Evolutionary conservation across 1,284 basidiomycete species (phyloP).

Genomic region (Ganoderma leucocontextum): DNA sequence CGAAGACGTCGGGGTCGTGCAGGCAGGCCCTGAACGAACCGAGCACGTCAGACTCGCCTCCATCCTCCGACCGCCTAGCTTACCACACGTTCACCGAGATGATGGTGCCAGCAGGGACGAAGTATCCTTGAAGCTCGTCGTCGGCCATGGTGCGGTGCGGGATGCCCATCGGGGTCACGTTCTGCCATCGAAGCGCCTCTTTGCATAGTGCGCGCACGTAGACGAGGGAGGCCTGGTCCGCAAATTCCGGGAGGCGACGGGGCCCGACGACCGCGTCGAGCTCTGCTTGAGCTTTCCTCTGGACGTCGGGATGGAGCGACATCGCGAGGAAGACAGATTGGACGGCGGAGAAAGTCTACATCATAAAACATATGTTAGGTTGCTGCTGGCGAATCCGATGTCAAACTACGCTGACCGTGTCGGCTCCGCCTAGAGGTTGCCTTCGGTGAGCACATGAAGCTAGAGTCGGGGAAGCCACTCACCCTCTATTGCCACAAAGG

Average conservation of each 20-base stretch:
- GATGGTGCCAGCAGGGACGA: constrained; percentile 34
- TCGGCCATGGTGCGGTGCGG: constrained; percentile 17
- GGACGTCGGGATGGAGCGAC: constrained; percentile 44
- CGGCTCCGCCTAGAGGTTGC: constrained; percentile 12
- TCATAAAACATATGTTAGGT: neutral
- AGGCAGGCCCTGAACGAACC: constrained; percentile 21
- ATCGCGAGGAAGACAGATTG: constrained; percentile 44
- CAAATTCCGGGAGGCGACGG: constrained; percentile 36
- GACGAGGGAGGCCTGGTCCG: constrained; percentile 25
- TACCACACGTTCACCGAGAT: constrained; percentile 33
- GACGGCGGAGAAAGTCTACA: constrained; percentile 34
- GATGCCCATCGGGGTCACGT: constrained; percentile 25
- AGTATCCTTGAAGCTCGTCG: constrained; percentile 31
- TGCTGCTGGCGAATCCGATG: too few species aligned
- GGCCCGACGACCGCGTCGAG: constrained; percentile 37
- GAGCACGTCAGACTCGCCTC: neutral
- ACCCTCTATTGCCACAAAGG: neutral
- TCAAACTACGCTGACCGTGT: constrained; percentile 9
- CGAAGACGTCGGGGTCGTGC: constrained; percentile 30
- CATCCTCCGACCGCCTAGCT: neutral
- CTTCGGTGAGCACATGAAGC: neutral
- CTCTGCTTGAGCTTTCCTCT: constrained; percentile 40
- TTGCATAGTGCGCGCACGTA: constrained; percentile 33
- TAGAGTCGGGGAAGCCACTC: neutral
- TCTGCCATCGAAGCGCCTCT: constrained; percentile 33